Evolutionary conservation across 2,329 filamentous ascomycete species (phyloP), one percentile per base, ranked within the genome.

Genomic region (Fusarium sublunatum): DNA sequence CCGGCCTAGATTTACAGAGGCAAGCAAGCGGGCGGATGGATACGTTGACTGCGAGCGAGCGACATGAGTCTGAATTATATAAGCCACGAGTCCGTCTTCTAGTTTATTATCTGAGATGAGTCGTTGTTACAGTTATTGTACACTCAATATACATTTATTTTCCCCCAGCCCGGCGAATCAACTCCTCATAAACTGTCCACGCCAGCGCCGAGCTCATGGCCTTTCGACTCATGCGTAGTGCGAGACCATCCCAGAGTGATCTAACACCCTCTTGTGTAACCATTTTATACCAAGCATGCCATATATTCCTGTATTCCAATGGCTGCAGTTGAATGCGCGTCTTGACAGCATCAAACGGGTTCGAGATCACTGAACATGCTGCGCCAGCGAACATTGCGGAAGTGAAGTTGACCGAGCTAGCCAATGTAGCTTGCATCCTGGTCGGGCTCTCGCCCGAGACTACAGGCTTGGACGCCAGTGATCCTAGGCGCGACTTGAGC

Each of bases 271-370:
- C 94, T 70, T 96, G 90, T 2, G 79, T 77, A 5, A 98, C 75
- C 90, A 99, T 97, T 73, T 88, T 83, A 70, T 82, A 85, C 36
- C 85, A 88, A 1, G 93, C 92, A 61, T 91, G 87, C 65, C 91
- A 76, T 84, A 94, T 91, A 71, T 98, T 97, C 31, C 84, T 83
- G 73, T 98, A 99, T 54, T 86, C 84, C 7, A 82, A 82, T 4
- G 95, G 95, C 80, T 96, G 91, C 31, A 99, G 82, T 78, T 99
- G 95, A 68, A 99, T 88, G 45, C 95, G 83, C 22, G 95, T 99
- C 81, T 99, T 99, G 76, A 98, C 88, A 1, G 93, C 93, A 77
- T 99, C 95, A 72, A 98, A 98, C 0, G 95, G 95, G 75, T 99
- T 99, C 8, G 95, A 97, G 34, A 98, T 83, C 5, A 90, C 89